Conservation (phyloP, 768 basidiomycete species). For the Trametes cingulata region DNA sequence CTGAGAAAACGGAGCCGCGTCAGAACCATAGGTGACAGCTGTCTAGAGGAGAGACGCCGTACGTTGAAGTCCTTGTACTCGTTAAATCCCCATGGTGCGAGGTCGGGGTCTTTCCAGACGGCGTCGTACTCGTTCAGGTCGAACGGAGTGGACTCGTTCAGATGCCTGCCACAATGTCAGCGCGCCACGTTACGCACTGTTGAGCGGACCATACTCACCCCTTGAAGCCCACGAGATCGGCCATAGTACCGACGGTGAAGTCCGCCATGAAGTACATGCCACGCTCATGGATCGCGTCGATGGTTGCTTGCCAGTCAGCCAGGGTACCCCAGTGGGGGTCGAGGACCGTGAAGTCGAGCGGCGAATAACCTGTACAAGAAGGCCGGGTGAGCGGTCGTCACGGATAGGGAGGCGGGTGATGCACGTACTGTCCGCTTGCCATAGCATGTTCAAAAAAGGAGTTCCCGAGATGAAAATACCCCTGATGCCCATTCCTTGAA, state of each 20-base stretch:
- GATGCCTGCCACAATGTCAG: slow-evolving; percentile 47
- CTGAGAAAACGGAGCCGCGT: slow-evolving; percentile 35
- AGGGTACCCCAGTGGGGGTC: slow-evolving; percentile 94
- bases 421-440: slow-evolving; percentile 90
- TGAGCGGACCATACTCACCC: slow-evolving; percentile 52
- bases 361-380: slow-evolving; percentile 75
- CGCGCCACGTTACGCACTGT: neutral
- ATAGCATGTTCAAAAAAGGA: slow-evolving; percentile 92
- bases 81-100: slow-evolving; percentile 84
- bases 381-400: neutral
- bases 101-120: slow-evolving; percentile 72
- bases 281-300: slow-evolving; percentile 74
- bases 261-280: slow-evolving; percentile 94
- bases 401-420: neutral
- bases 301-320: slow-evolving; percentile 71
- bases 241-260: slow-evolving; percentile 93
- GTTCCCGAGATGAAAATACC: slow-evolving; percentile 92
- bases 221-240: slow-evolving; percentile 81
- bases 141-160: slow-evolving; percentile 84
- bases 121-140: slow-evolving; percentile 68
- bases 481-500: slow-evolving; percentile 84
- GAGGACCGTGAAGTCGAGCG: slow-evolving; percentile 84
- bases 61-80: slow-evolving; percentile 83
- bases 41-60: slow-evolving; percentile 21
- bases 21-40: neutral